A percentile compares a stretch with the other conserved stretches of the same genome.
Conservation (phyloP, 1,284 basidiomycete species). For the Melampsora larici-populina region DNA sequence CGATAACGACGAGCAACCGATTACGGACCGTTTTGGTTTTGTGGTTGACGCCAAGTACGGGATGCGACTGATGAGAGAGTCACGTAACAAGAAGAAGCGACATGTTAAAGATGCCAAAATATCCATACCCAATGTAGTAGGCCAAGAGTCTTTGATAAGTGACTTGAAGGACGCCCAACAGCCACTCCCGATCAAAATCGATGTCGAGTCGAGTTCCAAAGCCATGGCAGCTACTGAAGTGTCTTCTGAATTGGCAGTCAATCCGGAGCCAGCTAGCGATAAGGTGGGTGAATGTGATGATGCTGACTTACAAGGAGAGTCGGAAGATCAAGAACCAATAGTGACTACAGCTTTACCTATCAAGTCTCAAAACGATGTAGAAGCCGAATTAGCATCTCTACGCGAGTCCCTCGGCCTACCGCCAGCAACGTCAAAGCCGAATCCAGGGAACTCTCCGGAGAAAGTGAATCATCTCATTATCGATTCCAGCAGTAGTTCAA, state of each 20-base stretch:
- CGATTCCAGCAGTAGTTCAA: not conserved
- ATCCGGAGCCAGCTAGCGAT: no score
- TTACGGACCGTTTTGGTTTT: conserved; percentile 39
- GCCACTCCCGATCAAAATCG: no score
- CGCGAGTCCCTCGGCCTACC: conserved; percentile 27
- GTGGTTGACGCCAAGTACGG: conserved; percentile 41
- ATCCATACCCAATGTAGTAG: not conserved
- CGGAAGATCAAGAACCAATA: conserved; percentile 28
- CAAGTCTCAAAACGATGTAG: conserved; percentile 37
- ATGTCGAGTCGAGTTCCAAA: no score
- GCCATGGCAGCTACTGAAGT: no score
- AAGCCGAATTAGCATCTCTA: conserved; percentile 37
- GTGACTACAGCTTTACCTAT: conserved; percentile 40
- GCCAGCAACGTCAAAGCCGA: not conserved
- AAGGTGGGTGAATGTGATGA: no score
- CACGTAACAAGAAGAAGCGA: conserved; percentile 28
- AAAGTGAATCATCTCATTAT: not conserved
- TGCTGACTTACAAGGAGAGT: conserved; percentile 9
- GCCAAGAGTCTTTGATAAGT: no score
- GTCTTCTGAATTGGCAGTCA: no score
- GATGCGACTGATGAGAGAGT: conserved; percentile 28
- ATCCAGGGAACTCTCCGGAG: not conserved
- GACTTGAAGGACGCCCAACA: no score
- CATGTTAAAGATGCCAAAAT: conserved; percentile 1
- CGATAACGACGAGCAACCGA: conserved; percentile 18